Base-by-base conservation (phyloP, 148 eudicot genomes). In the Nepenthes mirabilis region DNA sequence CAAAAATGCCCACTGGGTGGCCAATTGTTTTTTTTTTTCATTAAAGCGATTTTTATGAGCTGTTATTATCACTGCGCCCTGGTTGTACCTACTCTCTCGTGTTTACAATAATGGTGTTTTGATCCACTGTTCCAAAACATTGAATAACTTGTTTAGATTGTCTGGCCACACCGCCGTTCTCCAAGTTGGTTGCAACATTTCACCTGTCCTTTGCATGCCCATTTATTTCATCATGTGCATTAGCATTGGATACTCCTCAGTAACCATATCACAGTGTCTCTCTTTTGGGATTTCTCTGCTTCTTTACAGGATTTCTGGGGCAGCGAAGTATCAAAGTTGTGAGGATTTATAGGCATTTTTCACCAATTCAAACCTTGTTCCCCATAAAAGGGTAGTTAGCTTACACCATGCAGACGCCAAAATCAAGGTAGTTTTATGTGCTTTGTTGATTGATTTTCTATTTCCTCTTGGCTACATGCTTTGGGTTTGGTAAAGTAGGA, bases 331-430 rank as follows among this genome's bases (percentile, higher is more conserved):
- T 81, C 78, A 36, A 82, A 75, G 62, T 68, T 58, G 65, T 50
- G 75, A 66, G 49, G 57, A 63, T 62, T 52, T 68, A 51, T 47
- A 43, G 11, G 32, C 55, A n/a, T 6, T n/a, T 11, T 64, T 53
- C 66, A 34, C 60, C 11, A 34, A 32, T 61, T 59, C 58, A 12
- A 4, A 14, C 51, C 54, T 63, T 72, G 67, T 71, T 70, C 58
- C 65, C 23, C 56, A 47, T 49, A 60, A 60, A 63, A 64, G 56
- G 23, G 63, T 55, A 33, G 49, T 34, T 65, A 33, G 6, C 64
- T 52, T 73, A 67, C 74, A 76, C 64, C 54, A 88, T 85, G 93
- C 90, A 89, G 90, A 81, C 81, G 35, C 79, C 86, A 33, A 89
- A 81, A 73, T 49, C 79, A 72, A 85, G 93, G 93, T 83, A 88